Base-by-base conservation (phyloP, 1,284 basidiomycete species). In the Hemileia vastatrix region DNA sequence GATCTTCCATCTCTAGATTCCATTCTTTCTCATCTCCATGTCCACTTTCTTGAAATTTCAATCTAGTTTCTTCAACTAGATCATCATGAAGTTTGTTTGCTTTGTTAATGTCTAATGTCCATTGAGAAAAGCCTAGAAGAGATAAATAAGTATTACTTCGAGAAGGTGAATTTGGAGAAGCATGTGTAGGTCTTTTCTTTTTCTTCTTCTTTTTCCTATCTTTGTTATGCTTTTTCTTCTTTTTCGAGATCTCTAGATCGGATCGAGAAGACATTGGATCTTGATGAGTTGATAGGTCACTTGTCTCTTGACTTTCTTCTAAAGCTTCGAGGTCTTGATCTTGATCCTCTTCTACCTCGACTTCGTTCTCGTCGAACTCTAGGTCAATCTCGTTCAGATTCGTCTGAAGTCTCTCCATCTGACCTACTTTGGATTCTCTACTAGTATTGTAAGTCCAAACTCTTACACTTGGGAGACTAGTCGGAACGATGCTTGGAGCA, bases 91-190 rank as follows among this genome's bases (percentile, higher is more conserved):
- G 78, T 68, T 81, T 78, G 72, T 83, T 82, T 19, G 81, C 81
- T 54, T 77, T 73, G 45, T 81, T 82, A 21, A 91, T 77, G 63
- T 83, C 78, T 2, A 88, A 85, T 54, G 91, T 79, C 77, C 85
- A 92, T 82, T 90, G 88, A 57, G 85, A 84, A 78, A 85, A 91
- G 57, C 87, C 87, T 43, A 90, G 78, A n/a, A 85, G 83, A 21
- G 83, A 83, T 81, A 85, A 86, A 63, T 81, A 80, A 50, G 77
- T 80, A 76, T 90, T 90, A 54, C 70, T 81, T 65, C 86, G 79
- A 24, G 86, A 86, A 5, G 89, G 88, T n/a, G 86, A 81, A 23
- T 80, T 72, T 15, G 81, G 74, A 70, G 83, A 83, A 51, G 82
- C 81, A 72, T 87, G 77, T 79, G 85, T 84, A 3, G 81, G 79